These are phyloP conservation scores for Cladosporium sp. DNA, from an alignment of 2,329 filamentous ascomycete genomes.

Conservation along the genomic window DNA sequence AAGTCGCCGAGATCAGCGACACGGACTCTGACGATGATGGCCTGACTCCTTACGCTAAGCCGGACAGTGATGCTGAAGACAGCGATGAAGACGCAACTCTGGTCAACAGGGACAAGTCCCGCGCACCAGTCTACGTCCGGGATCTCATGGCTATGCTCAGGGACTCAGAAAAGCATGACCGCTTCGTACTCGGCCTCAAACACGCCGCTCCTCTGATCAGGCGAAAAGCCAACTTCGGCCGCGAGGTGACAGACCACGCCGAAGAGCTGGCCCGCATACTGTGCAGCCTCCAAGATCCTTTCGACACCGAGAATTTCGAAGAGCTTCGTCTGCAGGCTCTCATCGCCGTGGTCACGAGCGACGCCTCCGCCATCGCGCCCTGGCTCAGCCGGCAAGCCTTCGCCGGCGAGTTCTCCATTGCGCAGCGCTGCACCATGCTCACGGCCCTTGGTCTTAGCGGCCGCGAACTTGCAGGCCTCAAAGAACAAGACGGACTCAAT, in stretches of 20 bases:
- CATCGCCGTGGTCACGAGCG: slow-evolving; percentile 75
- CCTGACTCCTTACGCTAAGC: slow-evolving; percentile 77
- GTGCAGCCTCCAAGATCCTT: slow-evolving; percentile 80
- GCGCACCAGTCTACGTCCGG: slow-evolving; percentile 85
- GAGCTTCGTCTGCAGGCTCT: slow-evolving; percentile 75
- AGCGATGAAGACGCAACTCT: slow-evolving; percentile 91
- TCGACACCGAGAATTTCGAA: slow-evolving; percentile 75
- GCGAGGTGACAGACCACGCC: slow-evolving; percentile 80
- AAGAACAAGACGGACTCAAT: slow-evolving; percentile 53
- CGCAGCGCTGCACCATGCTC: slow-evolving; percentile 79
- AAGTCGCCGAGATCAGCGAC: slow-evolving; percentile 35
- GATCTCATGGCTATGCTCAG: slow-evolving; percentile 78
- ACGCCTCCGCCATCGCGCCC: slow-evolving; percentile 74
- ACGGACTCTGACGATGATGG: slow-evolving; percentile 52
- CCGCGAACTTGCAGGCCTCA: slow-evolving; percentile 79
- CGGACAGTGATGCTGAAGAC: slow-evolving; percentile 84
- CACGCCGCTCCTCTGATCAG: slow-evolving; percentile 80
- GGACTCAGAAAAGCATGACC: slow-evolving; percentile 80
- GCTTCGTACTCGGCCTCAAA: slow-evolving; percentile 74
- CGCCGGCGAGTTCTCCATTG: slow-evolving; percentile 85
- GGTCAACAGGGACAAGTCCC: slow-evolving; percentile 77
- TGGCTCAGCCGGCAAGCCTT: slow-evolving; percentile 88
- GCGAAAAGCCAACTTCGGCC: slow-evolving; percentile 83
- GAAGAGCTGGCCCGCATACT: slow-evolving; percentile 77
- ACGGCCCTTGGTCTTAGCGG: slow-evolving; percentile 79